Base-by-base conservation (phyloP, 345 rosid species). In the Moricandia moricandioides region DNA sequence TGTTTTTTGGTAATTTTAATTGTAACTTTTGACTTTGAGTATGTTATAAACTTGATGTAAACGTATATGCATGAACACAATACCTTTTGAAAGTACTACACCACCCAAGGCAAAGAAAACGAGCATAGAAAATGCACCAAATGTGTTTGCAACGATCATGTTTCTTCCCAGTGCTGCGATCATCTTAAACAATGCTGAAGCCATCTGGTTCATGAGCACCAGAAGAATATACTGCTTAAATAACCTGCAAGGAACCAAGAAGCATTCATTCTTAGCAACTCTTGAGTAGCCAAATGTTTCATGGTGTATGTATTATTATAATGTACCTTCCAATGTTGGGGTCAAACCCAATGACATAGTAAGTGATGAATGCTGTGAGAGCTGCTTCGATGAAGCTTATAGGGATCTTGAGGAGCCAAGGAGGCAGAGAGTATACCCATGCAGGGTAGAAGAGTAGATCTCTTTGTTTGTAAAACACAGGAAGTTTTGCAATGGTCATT, bases 381-480 rank as follows among this genome's bases (percentile, higher is more conserved):
- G 81, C 85, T 21, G 86, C 93, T 82, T 91, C 98, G 27, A 84
- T 14, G 16, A 91, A 78, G 33, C 92, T 68, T 61, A 89, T 69
- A 5, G 98, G 97, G 59, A 88, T 86, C 79, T 91, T 86, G 43
- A 91, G 83, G 67, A 93, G 84, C 97, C 98, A 93, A 35, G 89
- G 31, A 6, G 98, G 97, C 47, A 93, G 66, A 75, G 93, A 82
- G 81, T 85, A 91, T 2, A 87, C 85, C 98, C 97, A 91, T 2
- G 96, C 40, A 37, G 98, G 97, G 80, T 74, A 91, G 85, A 91
- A 93, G 16, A 82, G 79, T 11, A 86, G 83, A 62, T 88, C 93
- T 70, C 96, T 82, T 81, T 91, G 96, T 79, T 91, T 93, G 88
- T 85, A 93, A 67, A 93, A 91, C 60, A 91, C 88, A 9, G 96